Evolutionary conservation across 2,329 filamentous ascomycete species (phyloP).

Genomic region (Colletotrichum australisinense): DNA sequence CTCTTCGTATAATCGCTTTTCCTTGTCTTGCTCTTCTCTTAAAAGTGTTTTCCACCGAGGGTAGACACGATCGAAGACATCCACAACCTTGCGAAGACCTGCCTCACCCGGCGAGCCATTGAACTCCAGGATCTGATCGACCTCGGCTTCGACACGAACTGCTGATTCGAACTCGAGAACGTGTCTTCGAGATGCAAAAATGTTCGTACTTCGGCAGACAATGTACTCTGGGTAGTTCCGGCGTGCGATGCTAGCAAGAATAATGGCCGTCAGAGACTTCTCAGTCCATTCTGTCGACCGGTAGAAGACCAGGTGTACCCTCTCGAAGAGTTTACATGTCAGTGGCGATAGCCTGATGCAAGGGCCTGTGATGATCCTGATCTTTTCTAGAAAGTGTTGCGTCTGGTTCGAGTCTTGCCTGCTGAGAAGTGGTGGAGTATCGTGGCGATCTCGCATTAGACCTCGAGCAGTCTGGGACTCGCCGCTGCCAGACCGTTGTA

Average conservation of each 20-base stretch:
- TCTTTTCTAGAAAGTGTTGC: constrained; percentile 80
- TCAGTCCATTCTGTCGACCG: constrained; percentile 97
- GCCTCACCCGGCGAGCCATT: constrained; percentile 76
- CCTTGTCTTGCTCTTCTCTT: constrained; percentile 80
- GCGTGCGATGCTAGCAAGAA: constrained; percentile 88
- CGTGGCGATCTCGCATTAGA: constrained; percentile 40
- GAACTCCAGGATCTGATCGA: constrained; percentile 86
- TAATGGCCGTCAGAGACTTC: constrained; percentile 94
- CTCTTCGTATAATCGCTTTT: constrained; percentile 80
- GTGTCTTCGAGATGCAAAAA: constrained; percentile 81
- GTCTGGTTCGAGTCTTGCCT: constrained; percentile 71
- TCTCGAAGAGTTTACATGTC: constrained; percentile 85
- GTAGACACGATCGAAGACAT: constrained; percentile 79
- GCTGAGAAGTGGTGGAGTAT: constrained; percentile 43
- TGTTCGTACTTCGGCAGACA: constrained; percentile 88
- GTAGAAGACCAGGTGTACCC: constrained; percentile 96
- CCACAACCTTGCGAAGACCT: constrained; percentile 74
- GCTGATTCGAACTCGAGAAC: constrained; percentile 92
- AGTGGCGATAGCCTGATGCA: constrained; percentile 83
- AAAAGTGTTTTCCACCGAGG: constrained; percentile 83
- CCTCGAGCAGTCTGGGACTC: constrained; percentile 62
- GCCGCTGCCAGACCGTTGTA: constrained; percentile 73
- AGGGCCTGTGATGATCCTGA: constrained; percentile 80
- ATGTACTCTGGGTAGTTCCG: constrained; percentile 92
- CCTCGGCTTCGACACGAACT: constrained; percentile 81